Percentiles rank a stretch among this genome's conserved stretches.
These are phyloP conservation scores for Dicorynia guianensis DNA, from an alignment of 306 rosid genomes.

Conservation along the genomic window DNA sequence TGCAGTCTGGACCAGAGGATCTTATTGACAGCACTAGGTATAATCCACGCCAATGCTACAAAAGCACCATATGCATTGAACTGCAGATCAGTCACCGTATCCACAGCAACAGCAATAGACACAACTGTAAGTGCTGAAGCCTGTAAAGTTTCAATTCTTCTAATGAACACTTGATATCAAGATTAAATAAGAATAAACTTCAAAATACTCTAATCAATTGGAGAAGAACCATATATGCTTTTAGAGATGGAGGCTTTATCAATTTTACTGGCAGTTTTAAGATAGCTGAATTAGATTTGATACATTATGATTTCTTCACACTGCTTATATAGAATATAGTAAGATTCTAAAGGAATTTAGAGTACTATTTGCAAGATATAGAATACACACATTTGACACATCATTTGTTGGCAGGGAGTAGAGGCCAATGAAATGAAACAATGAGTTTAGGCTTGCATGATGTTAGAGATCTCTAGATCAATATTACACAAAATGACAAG, in stretches of 20 bases:
- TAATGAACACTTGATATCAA: conserved; percentile 12
- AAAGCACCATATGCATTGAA: conserved; percentile 82
- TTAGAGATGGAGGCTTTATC: background rate
- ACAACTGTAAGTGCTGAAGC: conserved; percentile 71
- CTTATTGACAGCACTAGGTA: conserved; percentile 84
- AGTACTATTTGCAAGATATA: background rate
- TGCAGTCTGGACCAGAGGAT: conserved; percentile 90
- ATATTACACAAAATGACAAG: background rate
- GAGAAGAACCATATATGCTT: conserved; percentile 13
- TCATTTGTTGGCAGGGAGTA: background rate
- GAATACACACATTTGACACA: background rate
- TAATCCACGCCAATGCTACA: conserved; percentile 81
- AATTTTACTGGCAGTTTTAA: background rate
- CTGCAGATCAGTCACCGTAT: conserved; percentile 84
- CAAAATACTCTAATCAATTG: conserved; percentile 14
- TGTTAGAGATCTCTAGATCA: conserved; percentile 15
- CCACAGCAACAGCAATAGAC: conserved; percentile 83
- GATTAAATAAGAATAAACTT: conserved; percentile 4
- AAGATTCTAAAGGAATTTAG: background rate
- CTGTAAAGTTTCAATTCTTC: conserved; percentile 53
- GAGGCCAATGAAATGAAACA: conserved; percentile 1
- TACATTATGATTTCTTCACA: background rate
- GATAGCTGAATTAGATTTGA: conserved; percentile 4
- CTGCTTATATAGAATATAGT: background rate
- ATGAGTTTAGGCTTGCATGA: background rate